Base-by-base conservation (phyloP, 148 eudicot genomes). In the Rhododendron ovatum region DNA sequence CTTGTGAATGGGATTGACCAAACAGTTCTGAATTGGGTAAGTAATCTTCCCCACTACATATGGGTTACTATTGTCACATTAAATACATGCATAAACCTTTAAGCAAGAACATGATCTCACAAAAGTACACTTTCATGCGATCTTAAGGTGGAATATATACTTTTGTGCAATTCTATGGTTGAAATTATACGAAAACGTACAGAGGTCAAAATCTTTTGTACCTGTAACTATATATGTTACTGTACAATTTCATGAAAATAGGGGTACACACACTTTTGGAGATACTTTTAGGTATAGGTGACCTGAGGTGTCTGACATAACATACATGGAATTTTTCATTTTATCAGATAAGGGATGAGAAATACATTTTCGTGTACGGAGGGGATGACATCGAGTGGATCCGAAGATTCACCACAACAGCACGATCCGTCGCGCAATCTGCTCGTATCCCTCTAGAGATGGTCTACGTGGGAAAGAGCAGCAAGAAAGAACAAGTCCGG, bases 1-100 rank as follows among this genome's bases (percentile, higher is more conserved):
- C 82, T 94, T 59, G 91, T 92, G 12, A 85, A 90, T 86, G 90
- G 86, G 84, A 91, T 91, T 63, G 96, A 94, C 83, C 92, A 82
- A 24, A 89, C 83, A 33, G 85, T 92, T 67, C 82, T 84, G 1
- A 86, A 90, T 67, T 94, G 96, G 96, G 94, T 93, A 90, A 82
- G 84, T 71, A 8, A 41, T 65, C 2, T 8, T 65, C 30, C 71
- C 69, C 28, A 57, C 63, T 30, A 2, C 1, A 57, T 59, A 59
- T 59, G 67, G 3, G 67, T 59, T 59, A 1, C 7, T 6, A 6
- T 59, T 59, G 65, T 59, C n/a, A 57, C 22, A 18, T 57, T 18
- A 18, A 18, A 18, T 17, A 57, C 6, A 57, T 57, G 20, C 20
- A 17, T 57, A 57, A 20, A 50, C 14, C 37, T 30, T 30, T 30